Base-by-base conservation (phyloP, 306 rosid genomes). In the Lathyrus oleraceus region DNA sequence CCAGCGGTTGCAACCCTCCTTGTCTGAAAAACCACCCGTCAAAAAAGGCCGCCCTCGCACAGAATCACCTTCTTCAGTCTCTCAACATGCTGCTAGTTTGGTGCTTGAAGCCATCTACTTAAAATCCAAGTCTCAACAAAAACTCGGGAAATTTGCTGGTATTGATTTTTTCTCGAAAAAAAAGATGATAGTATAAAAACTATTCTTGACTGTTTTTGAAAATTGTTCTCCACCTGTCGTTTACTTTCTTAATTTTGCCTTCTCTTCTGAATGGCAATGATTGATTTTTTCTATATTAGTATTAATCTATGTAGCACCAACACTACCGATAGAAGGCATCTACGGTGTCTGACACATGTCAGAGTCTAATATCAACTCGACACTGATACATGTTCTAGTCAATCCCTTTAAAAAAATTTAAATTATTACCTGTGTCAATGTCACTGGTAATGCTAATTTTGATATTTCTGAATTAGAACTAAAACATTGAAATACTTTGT, bases 41-140 rank as follows among this genome's bases (percentile, higher is more conserved):
- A 95, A 85, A 80, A 95, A 89, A 79, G 86, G 92, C 21, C 86
- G 86, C 40, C 0, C 79, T 36, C 91, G 79, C 15, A 10, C 83
- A 62, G 96, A 88, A 16, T 86, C 96, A 59, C 85, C 86, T 62
- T 74, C 80, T 56, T 74, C 87, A 21, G 89, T 76, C 85, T 89
- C 96, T 12, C 95, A 84, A 76, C 96, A 95, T 78, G 97, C 96
- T 76, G 97, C 99, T 64, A 82, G 85, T 73, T 81, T 91, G 77
- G 95, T 95, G 78, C 91, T 95, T 76, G 99, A 95, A 83, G 97
- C 96, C 87, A 87, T 95, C 80, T 95, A 87, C 87, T 81, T 95
- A 79, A 95, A 95, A 83, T 81, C 92, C 73, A 91, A 89, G 83
- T 87, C 97, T 69, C 96, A 86, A 67, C 97, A 87, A 77, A 91